phyloP scores from a whole-genome alignment of 768 basidiomycete genomes.

The Auricularia heimuer region DNA sequence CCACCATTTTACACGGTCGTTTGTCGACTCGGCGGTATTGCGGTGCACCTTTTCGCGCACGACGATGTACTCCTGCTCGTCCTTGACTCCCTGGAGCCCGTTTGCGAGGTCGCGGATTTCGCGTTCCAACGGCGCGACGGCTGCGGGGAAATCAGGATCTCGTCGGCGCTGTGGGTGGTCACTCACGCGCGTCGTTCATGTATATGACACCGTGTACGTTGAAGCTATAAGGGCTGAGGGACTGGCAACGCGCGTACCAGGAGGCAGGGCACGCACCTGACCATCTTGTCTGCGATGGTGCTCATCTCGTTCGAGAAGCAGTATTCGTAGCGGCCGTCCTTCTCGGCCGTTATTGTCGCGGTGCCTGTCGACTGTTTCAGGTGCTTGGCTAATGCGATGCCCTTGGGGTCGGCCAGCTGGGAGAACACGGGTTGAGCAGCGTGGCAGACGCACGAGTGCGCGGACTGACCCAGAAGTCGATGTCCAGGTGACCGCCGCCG shows the following conservation, averaged over 20 bases:
- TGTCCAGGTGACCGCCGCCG: slow-evolving; percentile 91
- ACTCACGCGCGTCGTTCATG: slow-evolving; percentile 76
- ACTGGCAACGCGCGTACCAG: not conserved
- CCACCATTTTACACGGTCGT: slow-evolving; percentile 98
- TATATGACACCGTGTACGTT: slow-evolving; percentile 98
- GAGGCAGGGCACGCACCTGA: slow-evolving; percentile 49
- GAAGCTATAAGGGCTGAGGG: slow-evolving; percentile 46
- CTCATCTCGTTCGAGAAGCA: slow-evolving; percentile 99
- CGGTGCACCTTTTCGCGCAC: slow-evolving; percentile 87
- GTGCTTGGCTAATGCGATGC: slow-evolving; percentile 61
- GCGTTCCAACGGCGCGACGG: slow-evolving; percentile 90
- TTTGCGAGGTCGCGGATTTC: slow-evolving; percentile 82
- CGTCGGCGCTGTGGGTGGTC: not conserved
- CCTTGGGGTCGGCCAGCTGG: slow-evolving; percentile 75
- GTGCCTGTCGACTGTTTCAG: slow-evolving; percentile 84
- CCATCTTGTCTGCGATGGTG: slow-evolving; percentile 87
- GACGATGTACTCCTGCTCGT: slow-evolving; percentile 98
- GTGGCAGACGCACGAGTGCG: not conserved
- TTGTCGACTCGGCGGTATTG: slow-evolving; percentile 89
- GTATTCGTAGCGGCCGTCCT: slow-evolving; percentile 84
- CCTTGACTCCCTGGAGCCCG: slow-evolving; percentile 82
- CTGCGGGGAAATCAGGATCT: slow-evolving; percentile 31
- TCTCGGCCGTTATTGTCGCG: slow-evolving; percentile 74
- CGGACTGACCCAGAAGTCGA: slow-evolving; percentile 83
- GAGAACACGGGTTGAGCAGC: slow-evolving; percentile 8